phyloP scores from a whole-genome alignment of 805 yeast species.

The Sugiyamaella mastotermitis region DNA sequence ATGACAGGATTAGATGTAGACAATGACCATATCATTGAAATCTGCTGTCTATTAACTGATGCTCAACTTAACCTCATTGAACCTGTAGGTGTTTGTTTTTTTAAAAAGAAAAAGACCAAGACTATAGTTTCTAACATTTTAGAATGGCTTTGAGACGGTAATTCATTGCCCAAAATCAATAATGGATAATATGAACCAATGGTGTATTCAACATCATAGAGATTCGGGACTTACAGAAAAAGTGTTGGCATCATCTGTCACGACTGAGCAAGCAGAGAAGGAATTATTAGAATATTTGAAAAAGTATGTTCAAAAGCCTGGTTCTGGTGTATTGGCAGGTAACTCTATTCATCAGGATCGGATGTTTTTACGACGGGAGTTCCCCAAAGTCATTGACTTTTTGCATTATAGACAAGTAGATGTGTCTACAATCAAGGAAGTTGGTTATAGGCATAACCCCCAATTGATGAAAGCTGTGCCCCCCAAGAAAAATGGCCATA shows the following conservation, averaged over 20 bases:
- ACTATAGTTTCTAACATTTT: neutral
- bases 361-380: conserved; percentile 72
- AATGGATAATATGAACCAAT: conserved; percentile 72
- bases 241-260: conserved; percentile 50
- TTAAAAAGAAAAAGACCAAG: neutral
- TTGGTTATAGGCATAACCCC: conserved; percentile 73
- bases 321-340: conserved; percentile 77
- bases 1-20: conserved; percentile 92
- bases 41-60: conserved; percentile 87
- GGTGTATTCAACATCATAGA: conserved; percentile 85
- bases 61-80: conserved; percentile 69
- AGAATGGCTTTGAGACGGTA: conserved; percentile 71
- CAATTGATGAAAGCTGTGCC: conserved; percentile 52
- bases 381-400: conserved; percentile 59
- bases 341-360: conserved; percentile 90
- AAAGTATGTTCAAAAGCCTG: conserved; percentile 44
- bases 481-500: conserved; percentile 63
- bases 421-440: conserved; percentile 80
- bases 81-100: conserved; percentile 23
- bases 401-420: conserved; percentile 78
- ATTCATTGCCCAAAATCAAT: conserved; percentile 57
- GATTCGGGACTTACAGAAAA: conserved; percentile 66
- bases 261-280: conserved; percentile 53
- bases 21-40: conserved; percentile 82
- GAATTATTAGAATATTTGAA: conserved; percentile 61